Base-by-base conservation (phyloP, 208 protist species). In the Trypanosoma congolense region DNA sequence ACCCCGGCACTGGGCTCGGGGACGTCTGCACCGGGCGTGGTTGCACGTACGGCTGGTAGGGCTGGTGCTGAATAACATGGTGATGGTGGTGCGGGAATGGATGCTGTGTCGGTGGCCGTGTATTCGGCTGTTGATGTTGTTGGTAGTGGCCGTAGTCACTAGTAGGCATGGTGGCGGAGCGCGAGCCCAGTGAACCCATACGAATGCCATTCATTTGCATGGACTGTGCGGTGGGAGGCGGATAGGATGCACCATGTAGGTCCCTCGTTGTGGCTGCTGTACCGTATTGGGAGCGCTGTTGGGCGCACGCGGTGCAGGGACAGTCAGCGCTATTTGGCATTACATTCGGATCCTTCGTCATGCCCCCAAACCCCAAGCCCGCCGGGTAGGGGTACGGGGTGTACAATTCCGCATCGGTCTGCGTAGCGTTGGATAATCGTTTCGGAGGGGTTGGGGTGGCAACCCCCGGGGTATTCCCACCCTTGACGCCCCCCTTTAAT, bases 261-360 rank as follows among this genome's bases (percentile, higher is more conserved):
- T 21, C n/a, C 43, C 44, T 26, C 30, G 25, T 60, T 31, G 12
- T 26, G 30, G 28, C 4, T 21, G 8, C 33, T 38, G 33, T 12
- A 12, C 9, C 9, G 33, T 38, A 38, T 6, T 6, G 12, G 12
- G 33, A 38, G 33, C 6, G 33, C 12, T 38, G 33, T 38, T 75
- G 63, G 2, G 56, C 61, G 45, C 77, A 83, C 4, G 77, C 67
- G 5, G 70, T 47, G 61, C 77, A 83, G 24, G 65, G 60, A 57
- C 77, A 83, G 31, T 79, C 46, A 12, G 65, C 57, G 53, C 69
- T 69, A 44, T 61, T 70, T 31, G 51, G 52, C 36, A 64, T 54
- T 8, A 54, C 9, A 38, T n/a, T n/a, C n/a, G n/a, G n/a, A n/a
- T n/a, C n/a, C n/a, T n/a, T n/a, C n/a, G n/a, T n/a, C n/a, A n/a